phyloP scores from a whole-genome alignment of 2,329 filamentous ascomycete genomes.

The Magnaporthiopsis incrustans region DNA sequence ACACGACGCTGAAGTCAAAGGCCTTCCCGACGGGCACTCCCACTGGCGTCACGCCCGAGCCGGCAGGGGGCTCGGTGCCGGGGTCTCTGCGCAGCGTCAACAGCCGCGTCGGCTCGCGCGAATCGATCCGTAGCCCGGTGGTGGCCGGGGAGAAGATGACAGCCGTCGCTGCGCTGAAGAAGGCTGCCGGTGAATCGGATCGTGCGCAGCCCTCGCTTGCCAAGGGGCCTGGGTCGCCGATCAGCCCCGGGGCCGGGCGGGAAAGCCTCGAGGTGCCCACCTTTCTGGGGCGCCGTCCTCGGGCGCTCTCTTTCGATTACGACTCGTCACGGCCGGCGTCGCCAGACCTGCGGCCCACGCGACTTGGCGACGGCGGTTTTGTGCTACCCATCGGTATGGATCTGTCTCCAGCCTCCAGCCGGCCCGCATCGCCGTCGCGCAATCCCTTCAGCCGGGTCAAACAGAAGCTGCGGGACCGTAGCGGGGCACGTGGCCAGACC shows the following conservation, averaged over 20 bases:
- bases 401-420: conserved; percentile 54
- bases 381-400: conserved; percentile 55
- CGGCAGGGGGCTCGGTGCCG: conserved; percentile 10
- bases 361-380: conserved; percentile 35
- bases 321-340: conserved; percentile 42
- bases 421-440: conserved; percentile 54
- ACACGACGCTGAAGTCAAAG: conserved; percentile 22
- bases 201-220: not conserved
- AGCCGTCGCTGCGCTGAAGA: not conserved
- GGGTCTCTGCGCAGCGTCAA: conserved; percentile 18
- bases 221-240: conserved; percentile 17
- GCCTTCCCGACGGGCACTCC: conserved; percentile 24
- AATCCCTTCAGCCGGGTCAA: conserved; percentile 50
- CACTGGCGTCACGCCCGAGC: conserved; percentile 20
- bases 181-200: not conserved
- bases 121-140: conserved; percentile 6
- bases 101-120: conserved; percentile 12
- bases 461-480: conserved; percentile 47
- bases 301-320: conserved; percentile 33
- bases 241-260: conserved; percentile 22
- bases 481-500: conserved; percentile 19
- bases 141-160: not conserved
- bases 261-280: conserved; percentile 41
- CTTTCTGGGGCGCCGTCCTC: conserved; percentile 12
- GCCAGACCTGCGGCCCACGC: conserved; percentile 36